A percentile compares a stretch with the other conserved stretches of the same genome.
Evolutionary conservation across 768 basidiomycete species (phyloP).

Genomic region (Panellus pusillus): DNA sequence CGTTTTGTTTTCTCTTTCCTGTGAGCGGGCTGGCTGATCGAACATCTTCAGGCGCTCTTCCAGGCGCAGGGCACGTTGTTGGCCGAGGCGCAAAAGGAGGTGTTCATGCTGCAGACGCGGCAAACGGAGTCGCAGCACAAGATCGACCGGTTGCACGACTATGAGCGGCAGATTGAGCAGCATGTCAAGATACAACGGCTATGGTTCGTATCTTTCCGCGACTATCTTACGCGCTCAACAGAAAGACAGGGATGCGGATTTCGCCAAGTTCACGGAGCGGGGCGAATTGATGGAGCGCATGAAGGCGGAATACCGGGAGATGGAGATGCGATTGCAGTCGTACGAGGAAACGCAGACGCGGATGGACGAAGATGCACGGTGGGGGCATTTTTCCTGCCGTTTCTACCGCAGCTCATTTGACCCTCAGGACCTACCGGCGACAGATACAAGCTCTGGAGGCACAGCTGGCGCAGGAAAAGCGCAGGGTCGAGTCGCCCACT

Average conservation of each 20-base stretch:
- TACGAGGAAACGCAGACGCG: conserved; percentile 52
- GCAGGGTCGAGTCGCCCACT: conserved; percentile 37
- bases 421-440: conserved; percentile 51
- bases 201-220: conserved; percentile 54
- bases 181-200: conserved; percentile 71
- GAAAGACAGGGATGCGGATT: conserved; percentile 69
- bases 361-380: conserved; percentile 64
- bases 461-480: conserved; percentile 47
- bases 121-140: conserved; percentile 80
- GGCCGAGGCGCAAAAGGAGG: conserved; percentile 64
- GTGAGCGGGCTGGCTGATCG: neutral
- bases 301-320: conserved; percentile 60
- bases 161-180: conserved; percentile 86
- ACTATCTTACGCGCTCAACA: neutral
- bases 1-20: conserved; percentile 11
- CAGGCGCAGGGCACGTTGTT: conserved; percentile 68
- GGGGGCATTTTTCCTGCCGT: conserved; percentile 22
- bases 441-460: conserved; percentile 65
- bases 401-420: neutral
- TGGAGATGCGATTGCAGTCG: conserved; percentile 63
- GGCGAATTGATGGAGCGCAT: conserved; percentile 58
- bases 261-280: conserved; percentile 65
- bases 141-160: conserved; percentile 77
- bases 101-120: conserved; percentile 73
- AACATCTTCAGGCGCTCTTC: conserved; percentile 54